Conservation (phyloP, 495 filamentous ascomycete genomes). For the Aspergillus ellipticus region DNA sequence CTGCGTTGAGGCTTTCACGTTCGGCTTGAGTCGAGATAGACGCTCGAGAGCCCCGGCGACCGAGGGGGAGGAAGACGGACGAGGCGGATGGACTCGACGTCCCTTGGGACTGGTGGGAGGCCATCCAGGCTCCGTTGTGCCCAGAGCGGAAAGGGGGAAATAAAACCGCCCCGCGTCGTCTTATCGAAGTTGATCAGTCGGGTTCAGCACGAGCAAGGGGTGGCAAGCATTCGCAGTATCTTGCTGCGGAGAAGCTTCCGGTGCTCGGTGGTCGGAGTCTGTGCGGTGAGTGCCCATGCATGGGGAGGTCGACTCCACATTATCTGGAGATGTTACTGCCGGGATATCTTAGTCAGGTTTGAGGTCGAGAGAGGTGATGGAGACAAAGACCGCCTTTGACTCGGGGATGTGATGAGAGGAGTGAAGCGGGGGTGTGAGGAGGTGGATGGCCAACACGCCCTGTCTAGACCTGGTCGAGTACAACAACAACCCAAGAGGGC, state of each 20-base stretch:
- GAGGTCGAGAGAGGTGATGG: neutral
- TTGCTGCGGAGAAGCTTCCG: conserved; percentile 15
- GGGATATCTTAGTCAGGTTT: neutral
- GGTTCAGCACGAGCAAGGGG: conserved; percentile 7
- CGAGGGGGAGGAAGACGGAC: conserved; percentile 40
- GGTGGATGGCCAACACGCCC: neutral
- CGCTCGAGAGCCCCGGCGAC: conserved; percentile 55
- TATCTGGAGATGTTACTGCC: conserved; percentile 1
- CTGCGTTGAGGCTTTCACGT: conserved; percentile 65
- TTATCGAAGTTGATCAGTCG: conserved; percentile 18
- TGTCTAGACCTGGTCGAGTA: neutral
- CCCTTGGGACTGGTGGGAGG: conserved; percentile 34
- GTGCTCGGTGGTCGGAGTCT: conserved; percentile 10
- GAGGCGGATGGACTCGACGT: conserved; percentile 42
- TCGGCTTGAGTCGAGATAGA: conserved; percentile 64
- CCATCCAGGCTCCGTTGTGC: conserved; percentile 28
- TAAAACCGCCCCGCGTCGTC: neutral
- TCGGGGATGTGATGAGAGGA: neutral
- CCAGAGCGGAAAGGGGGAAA: neutral
- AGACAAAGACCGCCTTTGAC: neutral
- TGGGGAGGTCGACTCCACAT: conserved; percentile 13
- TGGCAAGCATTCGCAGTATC: conserved; percentile 16
- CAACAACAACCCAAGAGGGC: neutral
- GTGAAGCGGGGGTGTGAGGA: neutral
- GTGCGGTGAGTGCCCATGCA: conserved; percentile 17